phyloP scores from a whole-genome alignment of 2,329 filamentous ascomycete species.

The Aspergillus fumigatiaffinis region DNA sequence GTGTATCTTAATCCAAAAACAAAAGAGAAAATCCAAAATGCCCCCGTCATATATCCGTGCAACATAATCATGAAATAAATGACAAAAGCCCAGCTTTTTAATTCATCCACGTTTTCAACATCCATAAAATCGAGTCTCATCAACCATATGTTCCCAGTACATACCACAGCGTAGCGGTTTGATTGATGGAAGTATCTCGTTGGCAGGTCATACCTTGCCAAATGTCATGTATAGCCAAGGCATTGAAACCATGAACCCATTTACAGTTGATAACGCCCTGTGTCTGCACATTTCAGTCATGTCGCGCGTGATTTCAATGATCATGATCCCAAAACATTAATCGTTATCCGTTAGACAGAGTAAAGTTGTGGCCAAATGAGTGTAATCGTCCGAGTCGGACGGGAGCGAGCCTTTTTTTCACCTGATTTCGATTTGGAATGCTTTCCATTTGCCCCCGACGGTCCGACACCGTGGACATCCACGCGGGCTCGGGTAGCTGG shows the following conservation, averaged over 20 bases:
- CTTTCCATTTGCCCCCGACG: slow-evolving; percentile 46
- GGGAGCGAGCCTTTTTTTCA: slow-evolving; percentile 17
- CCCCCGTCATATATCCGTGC: not conserved
- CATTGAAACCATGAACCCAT: not conserved
- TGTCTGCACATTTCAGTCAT: not conserved
- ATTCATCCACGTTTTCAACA: not conserved
- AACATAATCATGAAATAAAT: not conserved
- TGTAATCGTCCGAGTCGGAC: not conserved
- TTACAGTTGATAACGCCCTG: not conserved
- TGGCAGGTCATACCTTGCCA: not conserved
- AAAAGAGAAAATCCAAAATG: not conserved
- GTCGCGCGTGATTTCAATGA: not conserved
- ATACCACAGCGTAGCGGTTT: not conserved
- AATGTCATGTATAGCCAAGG: not conserved
- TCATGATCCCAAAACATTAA: not conserved
- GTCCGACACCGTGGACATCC: slow-evolving; percentile 46
- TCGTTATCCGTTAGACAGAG: not conserved
- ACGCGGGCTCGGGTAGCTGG: slow-evolving; percentile 37
- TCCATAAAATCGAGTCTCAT: not conserved
- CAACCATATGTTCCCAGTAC: not conserved
- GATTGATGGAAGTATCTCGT: not conserved
- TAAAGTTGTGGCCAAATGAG: not conserved
- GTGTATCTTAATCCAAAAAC: not conserved
- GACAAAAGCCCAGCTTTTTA: not conserved
- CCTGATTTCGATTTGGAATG: slow-evolving; percentile 47